Base-by-base conservation (phyloP, 1,139 yeast genomes). In the Yamadazyma pseudoaaseri region DNA sequence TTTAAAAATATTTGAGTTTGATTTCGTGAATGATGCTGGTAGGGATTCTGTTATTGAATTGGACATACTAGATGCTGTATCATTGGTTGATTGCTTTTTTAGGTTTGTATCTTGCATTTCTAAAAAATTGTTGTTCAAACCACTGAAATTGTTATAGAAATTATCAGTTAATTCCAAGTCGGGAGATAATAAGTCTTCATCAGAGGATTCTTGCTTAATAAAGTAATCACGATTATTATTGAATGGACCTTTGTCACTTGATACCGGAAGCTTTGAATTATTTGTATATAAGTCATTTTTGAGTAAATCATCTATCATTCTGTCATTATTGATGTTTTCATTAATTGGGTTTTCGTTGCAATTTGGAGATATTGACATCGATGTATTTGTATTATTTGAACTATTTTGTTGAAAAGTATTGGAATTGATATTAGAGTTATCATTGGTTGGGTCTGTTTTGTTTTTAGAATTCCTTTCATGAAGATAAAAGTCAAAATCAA, bases 401-500 rank as follows among this genome's bases (percentile, higher is more conserved):
- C 23, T 27, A 16, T 17, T 13, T 16, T n/a, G 23, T 8, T 28
- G 16, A 6, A 22, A 27, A 27, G 11, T 9, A 17, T 5, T 6
- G 20, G 20, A 18, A 7, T 6, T 9, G 7, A 22, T 10, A 22
- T 22, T 22, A 8, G n/a, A 10, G 12, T 10, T n/a, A 9, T 22
- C n/a, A 9, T 7, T 22, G 7, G 12, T 6, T 6, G 12, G 12
- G n/a, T 8, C 7, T 6, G 6, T 11, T 6, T 6, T 7, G 13
- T 10, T 9, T 6, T 6, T 7, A 22, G n/a, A 6, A 7, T 22
- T 22, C 13, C 15, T 26, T n/a, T 17, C 20, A 4, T 26, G 15
- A n/a, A 61, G 43, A 3, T 62, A 63, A 42, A 60, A 61, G 39
- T 60, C 63, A 39, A 61, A 61, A 35, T 60, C 62, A 3, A 58